These are phyloP conservation scores for Paramecium bursaria DNA, from an alignment of 73 alveolate genomes.

Conservation along the genomic window DNA sequence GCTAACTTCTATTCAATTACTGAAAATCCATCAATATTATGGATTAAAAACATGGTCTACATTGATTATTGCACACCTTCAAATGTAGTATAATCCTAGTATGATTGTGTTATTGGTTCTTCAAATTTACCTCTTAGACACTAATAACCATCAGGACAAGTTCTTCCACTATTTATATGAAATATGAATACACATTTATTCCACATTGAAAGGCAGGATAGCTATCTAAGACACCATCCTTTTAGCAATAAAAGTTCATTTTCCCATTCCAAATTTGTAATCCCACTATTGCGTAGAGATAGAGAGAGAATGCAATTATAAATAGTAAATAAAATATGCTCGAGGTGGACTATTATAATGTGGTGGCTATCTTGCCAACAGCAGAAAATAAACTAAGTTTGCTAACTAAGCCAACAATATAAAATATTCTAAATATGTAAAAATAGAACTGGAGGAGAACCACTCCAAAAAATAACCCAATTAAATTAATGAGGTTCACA, in stretches of 20 bases:
- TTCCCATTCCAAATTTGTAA: constrained; percentile 36
- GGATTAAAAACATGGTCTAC: background rate
- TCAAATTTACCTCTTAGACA: constrained; percentile 16
- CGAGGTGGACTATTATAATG: background rate
- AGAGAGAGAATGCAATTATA: background rate
- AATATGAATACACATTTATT: background rate
- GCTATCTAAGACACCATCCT: background rate
- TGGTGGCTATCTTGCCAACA: background rate
- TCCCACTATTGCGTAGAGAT: constrained; percentile 19
- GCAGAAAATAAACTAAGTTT: background rate
- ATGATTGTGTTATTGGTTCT: constrained; percentile 2
- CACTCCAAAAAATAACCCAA: constrained; percentile 17
- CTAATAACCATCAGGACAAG: constrained; percentile 14
- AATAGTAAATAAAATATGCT: background rate
- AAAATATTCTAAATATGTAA: constrained; percentile 20
- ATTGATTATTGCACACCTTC: constrained; percentile 5
- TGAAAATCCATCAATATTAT: constrained; percentile 17
- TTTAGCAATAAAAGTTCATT: background rate
- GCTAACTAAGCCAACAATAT: background rate
- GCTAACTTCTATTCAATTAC: constrained; percentile 16
- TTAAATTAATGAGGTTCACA: background rate
- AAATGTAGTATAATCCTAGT: background rate
- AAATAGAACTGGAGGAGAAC: background rate
- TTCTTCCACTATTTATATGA: background rate
- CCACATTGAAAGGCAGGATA: constrained; percentile 38